A percentile compares a stretch with the other conserved stretches of the same genome.
Conservation (phyloP, 2,329 filamentous ascomycete genomes). For the Nemania sp. region DNA sequence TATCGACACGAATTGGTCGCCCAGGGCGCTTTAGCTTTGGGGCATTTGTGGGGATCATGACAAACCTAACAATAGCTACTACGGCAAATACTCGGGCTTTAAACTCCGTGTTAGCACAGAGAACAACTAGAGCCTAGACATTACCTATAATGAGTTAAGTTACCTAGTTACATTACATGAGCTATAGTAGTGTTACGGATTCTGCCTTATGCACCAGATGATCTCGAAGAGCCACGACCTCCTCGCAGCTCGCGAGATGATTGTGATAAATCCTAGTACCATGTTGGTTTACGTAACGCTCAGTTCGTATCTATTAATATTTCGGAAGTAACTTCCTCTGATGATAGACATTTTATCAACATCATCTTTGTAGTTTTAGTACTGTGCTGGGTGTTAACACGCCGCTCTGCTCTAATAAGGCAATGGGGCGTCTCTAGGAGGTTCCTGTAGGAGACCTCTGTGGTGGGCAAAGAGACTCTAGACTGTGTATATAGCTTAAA, state of each 20-base stretch:
- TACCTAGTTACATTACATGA: neutral
- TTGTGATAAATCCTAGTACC: neutral
- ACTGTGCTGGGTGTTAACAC: neutral
- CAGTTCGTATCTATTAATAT: neutral
- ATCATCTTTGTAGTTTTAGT: neutral
- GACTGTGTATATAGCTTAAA: too few species aligned
- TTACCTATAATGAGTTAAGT: neutral
- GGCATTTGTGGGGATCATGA: neutral
- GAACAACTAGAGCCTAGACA: neutral
- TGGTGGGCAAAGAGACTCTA: neutral
- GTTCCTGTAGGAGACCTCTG: neutral
- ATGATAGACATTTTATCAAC: neutral
- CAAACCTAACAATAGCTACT: neutral
- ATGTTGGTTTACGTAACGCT: neutral
- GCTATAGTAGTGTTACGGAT: neutral
- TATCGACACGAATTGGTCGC: neutral
- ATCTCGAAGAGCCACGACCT: neutral
- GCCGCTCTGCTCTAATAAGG: neutral
- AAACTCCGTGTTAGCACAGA: neutral
- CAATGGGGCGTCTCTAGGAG: neutral
- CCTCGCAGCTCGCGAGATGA: neutral
- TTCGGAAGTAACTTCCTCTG: neutral
- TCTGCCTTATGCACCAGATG: neutral
- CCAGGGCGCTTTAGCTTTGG: neutral
- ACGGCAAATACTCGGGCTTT: neutral